phyloP scores from a whole-genome alignment of 2,329 filamentous ascomycete genomes.

The Alternaria brassicicola region DNA sequence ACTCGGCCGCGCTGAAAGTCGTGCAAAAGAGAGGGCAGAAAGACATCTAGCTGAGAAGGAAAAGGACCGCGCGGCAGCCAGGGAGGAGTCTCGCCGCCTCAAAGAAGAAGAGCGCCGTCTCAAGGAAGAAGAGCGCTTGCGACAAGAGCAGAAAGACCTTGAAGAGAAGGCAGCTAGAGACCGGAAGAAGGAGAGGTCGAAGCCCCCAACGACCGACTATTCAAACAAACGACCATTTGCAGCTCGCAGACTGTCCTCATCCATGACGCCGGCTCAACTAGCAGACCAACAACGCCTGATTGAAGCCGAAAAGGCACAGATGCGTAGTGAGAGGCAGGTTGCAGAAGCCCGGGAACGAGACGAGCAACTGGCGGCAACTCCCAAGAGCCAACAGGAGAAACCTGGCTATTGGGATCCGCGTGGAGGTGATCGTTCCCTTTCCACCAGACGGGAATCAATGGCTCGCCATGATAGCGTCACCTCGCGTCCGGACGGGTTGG shows the following conservation, averaged over 20 bases:
- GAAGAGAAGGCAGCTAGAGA: constrained; percentile 18
- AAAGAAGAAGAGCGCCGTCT: constrained; percentile 22
- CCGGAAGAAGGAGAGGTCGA: constrained; percentile 26
- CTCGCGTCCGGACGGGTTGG: constrained; percentile 18
- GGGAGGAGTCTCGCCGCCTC: constrained; percentile 26
- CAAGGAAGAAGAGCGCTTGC: constrained; percentile 25
- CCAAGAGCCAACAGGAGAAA: constrained; percentile 32
- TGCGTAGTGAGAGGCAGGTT: constrained; percentile 30
- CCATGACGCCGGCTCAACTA: constrained; percentile 18
- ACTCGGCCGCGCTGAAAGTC: constrained; percentile 28
- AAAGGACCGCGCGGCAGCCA: constrained; percentile 23
- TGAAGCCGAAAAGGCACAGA: constrained; percentile 26
- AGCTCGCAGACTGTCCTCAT: constrained; percentile 31
- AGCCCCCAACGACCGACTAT: constrained; percentile 24
- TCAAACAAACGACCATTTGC: constrained; percentile 19
- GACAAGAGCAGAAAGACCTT: constrained; percentile 13
- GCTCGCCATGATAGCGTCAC: constrained; percentile 32
- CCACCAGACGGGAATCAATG: constrained; percentile 23
- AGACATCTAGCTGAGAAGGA: constrained; percentile 27
- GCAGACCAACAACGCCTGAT: constrained; percentile 28
- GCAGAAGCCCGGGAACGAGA: constrained; percentile 36
- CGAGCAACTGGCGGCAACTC: constrained; percentile 23
- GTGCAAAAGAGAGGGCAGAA: constrained; percentile 30
- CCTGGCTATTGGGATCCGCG: constrained; percentile 34
- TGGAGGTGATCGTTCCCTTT: constrained; percentile 16